Base-by-base conservation (phyloP, 148 eudicot species). In the Vaccinium myrtillus region DNA sequence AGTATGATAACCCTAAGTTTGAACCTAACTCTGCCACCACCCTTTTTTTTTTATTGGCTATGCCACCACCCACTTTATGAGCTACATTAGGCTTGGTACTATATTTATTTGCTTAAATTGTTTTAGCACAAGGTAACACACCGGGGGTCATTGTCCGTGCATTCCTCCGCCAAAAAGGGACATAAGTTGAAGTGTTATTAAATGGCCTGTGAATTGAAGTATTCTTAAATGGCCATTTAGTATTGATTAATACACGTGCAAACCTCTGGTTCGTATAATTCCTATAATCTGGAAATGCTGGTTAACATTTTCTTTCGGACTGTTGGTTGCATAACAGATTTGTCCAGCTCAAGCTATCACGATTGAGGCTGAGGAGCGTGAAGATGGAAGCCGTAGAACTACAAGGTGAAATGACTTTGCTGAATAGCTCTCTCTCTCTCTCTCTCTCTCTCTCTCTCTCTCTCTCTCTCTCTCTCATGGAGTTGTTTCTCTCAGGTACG, bases 341-440 rank as follows among this genome's bases (percentile, higher is more conserved):
- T 96, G 99, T 86, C 99, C 98, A 75, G 99, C 99, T 75, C 99
- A 96, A 90, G 99, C 99, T 71, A 96, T 96, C 82, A 96, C 99
- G 56, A 96, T 96, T 76, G 99, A 96, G 89, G 99, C 99, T 32
- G 98, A 96, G 88, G 99, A 90, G 65, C 90, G 99, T 82, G 98
- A 96, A 90, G 99, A 96, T 93, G 99, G 99, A 81, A 96, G 99
- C 86, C 95, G 99, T 61, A 90, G 99, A 84, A 96, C 98, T 49
- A 96, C 98, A 67, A 92, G 98, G 98, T 96, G 87, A 70, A 55
- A 27, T 56, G 12, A 18, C 63, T 43, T 63, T 43, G 32, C 82
- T 81, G 9, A n/a, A 30, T 46, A 48, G 56, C 25, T 23, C 21
- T 10, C 79, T 75, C 81, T 71, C 25, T 51, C 51, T 71, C 79